Evolutionary conservation across 768 basidiomycete genomes (phyloP).

Genomic region (Suillus spraguei): DNA sequence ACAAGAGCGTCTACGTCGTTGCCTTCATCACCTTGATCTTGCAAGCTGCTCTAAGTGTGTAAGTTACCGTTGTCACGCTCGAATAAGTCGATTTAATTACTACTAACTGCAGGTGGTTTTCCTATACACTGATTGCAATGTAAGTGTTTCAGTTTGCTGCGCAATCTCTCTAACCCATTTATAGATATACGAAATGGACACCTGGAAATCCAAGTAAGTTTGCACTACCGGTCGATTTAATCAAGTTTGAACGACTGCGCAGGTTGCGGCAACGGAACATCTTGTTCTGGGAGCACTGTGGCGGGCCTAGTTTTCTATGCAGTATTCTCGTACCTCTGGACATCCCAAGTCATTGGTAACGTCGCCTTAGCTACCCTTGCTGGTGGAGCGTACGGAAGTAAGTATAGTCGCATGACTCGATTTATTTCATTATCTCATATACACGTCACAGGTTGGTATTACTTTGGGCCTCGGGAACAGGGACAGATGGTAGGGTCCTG

Average conservation of each 20-base stretch:
- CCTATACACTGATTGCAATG: conserved; percentile 78
- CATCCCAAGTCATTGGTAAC: conserved; percentile 79
- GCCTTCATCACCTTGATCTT: conserved; percentile 70
- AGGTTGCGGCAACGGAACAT: conserved; percentile 52
- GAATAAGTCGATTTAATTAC: conserved; percentile 13
- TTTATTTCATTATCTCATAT: background rate
- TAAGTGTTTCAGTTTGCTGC: conserved; percentile 33
- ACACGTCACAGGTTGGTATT: conserved; percentile 59
- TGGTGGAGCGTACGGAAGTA: conserved; percentile 71
- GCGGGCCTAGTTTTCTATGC: conserved; percentile 78
- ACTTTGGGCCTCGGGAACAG: conserved; percentile 73
- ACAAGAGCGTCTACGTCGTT: conserved; percentile 78
- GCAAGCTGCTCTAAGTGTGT: conserved; percentile 73
- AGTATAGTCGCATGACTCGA: conserved; percentile 13
- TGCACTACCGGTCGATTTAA: background rate
- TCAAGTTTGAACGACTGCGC: conserved; percentile 3
- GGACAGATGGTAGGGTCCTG: conserved; percentile 54
- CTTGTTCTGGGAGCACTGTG: conserved; percentile 75
- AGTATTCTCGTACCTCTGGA: conserved; percentile 86
- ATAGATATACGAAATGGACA: conserved; percentile 66
- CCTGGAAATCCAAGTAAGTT: conserved; percentile 70
- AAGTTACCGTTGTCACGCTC: conserved; percentile 27
- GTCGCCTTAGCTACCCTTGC: conserved; percentile 79
- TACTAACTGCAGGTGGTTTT: conserved; percentile 60
- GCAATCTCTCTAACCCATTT: background rate